Percentiles rank a stretch among this genome's conserved stretches.
These are phyloP conservation scores for Phoenix roebelenii DNA, from an alignment of 176 grass and related monocot species.

Conservation along the genomic window DNA sequence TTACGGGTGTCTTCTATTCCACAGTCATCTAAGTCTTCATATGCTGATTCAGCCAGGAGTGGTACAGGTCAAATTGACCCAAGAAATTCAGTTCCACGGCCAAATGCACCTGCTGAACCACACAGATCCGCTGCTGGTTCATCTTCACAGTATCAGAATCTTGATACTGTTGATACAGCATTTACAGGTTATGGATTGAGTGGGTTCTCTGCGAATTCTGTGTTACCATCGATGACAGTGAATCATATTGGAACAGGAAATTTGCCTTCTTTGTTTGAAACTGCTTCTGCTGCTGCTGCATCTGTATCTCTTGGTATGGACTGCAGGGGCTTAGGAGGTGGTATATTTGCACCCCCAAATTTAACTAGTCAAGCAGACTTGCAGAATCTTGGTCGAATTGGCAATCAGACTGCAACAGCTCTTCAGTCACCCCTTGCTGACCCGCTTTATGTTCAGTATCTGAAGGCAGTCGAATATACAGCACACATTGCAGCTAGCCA, in stretches of 20 bases:
- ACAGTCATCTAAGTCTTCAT: constrained; percentile 44
- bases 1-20: constrained; percentile 32
- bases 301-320: constrained; percentile 33
- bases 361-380: constrained; percentile 46
- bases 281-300: constrained; percentile 38
- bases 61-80: constrained; percentile 25
- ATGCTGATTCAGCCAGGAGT: constrained; percentile 36
- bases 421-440: constrained; percentile 45
- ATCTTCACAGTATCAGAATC: constrained; percentile 61
- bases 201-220: constrained; percentile 40
- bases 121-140: constrained; percentile 54
- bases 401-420: constrained; percentile 41
- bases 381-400: constrained; percentile 37
- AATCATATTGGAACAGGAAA: constrained; percentile 38
- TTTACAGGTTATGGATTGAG: constrained; percentile 53
- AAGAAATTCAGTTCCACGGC: constrained; percentile 31
- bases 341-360: constrained; percentile 42
- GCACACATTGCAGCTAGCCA: constrained; percentile 35
- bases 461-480: constrained; percentile 62
- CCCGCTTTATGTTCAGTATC: constrained; percentile 60
- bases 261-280: constrained; percentile 47
- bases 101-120: constrained; percentile 30
- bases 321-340: constrained; percentile 33
- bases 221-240: constrained; percentile 43
- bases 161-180: constrained; percentile 40